phyloP scores from a whole-genome alignment of 371 early-diverging fungal species.

The Syncephalastrum contaminatum region DNA sequence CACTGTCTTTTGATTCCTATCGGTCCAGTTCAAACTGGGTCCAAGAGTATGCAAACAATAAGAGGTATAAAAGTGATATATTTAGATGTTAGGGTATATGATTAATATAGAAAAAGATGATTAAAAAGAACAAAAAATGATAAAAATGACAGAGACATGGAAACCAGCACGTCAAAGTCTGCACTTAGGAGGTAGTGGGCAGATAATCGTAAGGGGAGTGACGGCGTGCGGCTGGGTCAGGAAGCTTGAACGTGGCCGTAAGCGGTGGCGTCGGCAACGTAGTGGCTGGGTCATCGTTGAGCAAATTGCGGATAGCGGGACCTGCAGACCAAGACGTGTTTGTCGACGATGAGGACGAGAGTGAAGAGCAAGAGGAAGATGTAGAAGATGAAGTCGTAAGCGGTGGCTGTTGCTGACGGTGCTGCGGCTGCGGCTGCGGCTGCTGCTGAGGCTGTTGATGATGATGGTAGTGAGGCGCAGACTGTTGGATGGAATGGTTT shows the following conservation, averaged over 20 bases:
- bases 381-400: background rate
- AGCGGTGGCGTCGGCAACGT: slow-evolving; percentile 9
- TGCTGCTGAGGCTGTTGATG: slow-evolving; percentile 11
- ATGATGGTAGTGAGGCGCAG: slow-evolving; percentile 1
- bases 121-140: background rate
- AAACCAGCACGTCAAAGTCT: background rate
- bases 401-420: background rate
- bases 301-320: slow-evolving; percentile 30
- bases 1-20: too few relatives aligned
- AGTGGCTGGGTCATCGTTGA: slow-evolving; percentile 23
- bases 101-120: slow-evolving; percentile 5
- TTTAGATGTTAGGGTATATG: background rate
- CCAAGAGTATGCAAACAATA: too few relatives aligned
- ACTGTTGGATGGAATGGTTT: too few relatives aligned
- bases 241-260: slow-evolving; percentile 9
- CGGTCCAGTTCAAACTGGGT: too few relatives aligned
- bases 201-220: background rate
- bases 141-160: background rate
- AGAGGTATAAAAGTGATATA: too few relatives aligned
- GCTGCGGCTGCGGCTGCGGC: slow-evolving; percentile 6
- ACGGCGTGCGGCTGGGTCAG: background rate
- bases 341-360: slow-evolving; percentile 20
- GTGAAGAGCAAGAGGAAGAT: background rate
- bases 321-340: slow-evolving; percentile 20
- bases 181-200: slow-evolving; percentile 1